phyloP scores from a whole-genome alignment of 768 basidiomycete species.

The Suillus fuscotomentosus region DNA sequence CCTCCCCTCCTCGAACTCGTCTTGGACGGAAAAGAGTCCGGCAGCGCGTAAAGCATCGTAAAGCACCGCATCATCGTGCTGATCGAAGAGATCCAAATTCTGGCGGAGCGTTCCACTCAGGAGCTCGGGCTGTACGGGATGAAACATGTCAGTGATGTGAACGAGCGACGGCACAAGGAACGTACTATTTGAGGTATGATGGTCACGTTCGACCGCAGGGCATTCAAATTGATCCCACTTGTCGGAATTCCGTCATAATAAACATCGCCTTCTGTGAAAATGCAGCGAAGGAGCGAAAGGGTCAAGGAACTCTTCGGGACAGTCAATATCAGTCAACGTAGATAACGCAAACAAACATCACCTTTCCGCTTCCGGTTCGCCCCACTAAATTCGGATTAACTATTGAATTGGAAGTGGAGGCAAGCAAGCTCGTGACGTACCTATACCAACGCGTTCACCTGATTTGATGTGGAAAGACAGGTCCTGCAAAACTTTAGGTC shows the following conservation, averaged over 20 bases:
- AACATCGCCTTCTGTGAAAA: slow-evolving; percentile 51
- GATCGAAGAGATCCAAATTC: slow-evolving; percentile 60
- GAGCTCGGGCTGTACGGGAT: slow-evolving; percentile 40
- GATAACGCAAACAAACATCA: slow-evolving; percentile 13
- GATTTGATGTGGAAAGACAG: slow-evolving; percentile 50
- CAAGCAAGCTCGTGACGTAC: slow-evolving; percentile 24
- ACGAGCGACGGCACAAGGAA: slow-evolving; percentile 1
- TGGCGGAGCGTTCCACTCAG: slow-evolving; percentile 54
- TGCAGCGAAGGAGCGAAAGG: slow-evolving; percentile 52
- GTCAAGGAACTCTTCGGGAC: slow-evolving; percentile 45
- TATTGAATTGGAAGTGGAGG: background rate
- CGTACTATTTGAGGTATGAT: slow-evolving; percentile 59
- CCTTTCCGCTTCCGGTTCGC: slow-evolving; percentile 57
- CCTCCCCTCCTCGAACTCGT: slow-evolving; percentile 32
- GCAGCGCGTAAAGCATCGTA: slow-evolving; percentile 49
- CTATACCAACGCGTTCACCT: slow-evolving; percentile 59
- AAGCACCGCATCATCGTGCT: slow-evolving; percentile 51
- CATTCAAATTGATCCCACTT: slow-evolving; percentile 48
- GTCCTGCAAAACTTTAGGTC: slow-evolving; percentile 55
- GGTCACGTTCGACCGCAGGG: slow-evolving; percentile 51
- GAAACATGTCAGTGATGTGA: background rate
- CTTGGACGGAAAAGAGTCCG: slow-evolving; percentile 43
- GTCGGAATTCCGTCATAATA: slow-evolving; percentile 50
- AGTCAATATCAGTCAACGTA: slow-evolving; percentile 1
- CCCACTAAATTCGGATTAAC: slow-evolving; percentile 40